Conservation (phyloP, 257 asterid species). For the Solanum sitiens region DNA sequence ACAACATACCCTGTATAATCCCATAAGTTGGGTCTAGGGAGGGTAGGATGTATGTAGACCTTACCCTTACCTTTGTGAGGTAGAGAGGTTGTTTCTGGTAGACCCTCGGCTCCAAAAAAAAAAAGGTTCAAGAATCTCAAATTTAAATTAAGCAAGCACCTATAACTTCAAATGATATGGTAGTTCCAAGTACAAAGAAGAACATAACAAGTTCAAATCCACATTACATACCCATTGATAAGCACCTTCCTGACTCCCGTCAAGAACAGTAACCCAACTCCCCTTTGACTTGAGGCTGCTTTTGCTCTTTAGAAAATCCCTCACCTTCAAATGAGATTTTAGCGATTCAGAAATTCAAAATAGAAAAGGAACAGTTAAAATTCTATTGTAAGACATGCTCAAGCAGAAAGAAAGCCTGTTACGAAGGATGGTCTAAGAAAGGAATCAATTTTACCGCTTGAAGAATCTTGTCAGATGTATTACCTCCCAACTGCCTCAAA, state of each 20-base stretch:
- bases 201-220: not conserved
- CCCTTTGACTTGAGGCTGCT: slow-evolving; percentile 35
- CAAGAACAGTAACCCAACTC: slow-evolving; percentile 51
- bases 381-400: not conserved
- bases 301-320: slow-evolving; percentile 28
- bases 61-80: not conserved
- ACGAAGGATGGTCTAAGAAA: not conserved
- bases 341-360: not conserved
- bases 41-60: not conserved
- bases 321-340: slow-evolving; percentile 33
- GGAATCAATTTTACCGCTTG: slow-evolving; percentile 41
- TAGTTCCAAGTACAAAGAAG: not conserved
- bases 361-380: not conserved
- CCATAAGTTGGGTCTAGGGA: not conserved
- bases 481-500: slow-evolving; percentile 47
- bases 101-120: not conserved
- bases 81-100: not conserved
- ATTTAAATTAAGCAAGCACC: not conserved
- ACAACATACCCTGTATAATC: not conserved
- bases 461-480: slow-evolving; percentile 51
- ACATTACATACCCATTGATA: slow-evolving; percentile 54
- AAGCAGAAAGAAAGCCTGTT: not conserved
- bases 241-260: slow-evolving; percentile 69
- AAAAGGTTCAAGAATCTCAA: not conserved
- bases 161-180: not conserved